Evolutionary conservation across 805 yeast genomes (phyloP).

Genomic region (Isabelozyma rhagii): DNA sequence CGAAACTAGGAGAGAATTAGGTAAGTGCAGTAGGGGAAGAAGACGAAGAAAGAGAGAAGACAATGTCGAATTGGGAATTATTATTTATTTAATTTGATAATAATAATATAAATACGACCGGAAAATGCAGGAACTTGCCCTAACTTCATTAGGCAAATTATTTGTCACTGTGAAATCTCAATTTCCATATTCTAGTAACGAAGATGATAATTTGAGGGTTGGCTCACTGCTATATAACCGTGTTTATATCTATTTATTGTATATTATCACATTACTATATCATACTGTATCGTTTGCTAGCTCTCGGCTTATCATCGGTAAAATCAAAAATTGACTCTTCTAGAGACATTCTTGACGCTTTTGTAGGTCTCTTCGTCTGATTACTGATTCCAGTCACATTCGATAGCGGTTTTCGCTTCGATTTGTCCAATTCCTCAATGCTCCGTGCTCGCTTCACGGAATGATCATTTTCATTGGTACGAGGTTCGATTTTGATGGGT

Average conservation of each 20-base stretch:
- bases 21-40: too few relatives aligned
- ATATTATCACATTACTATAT: conserved; percentile 2
- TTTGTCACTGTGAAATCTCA: too few relatives aligned
- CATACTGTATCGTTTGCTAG: conserved; percentile 1
- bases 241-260: not conserved
- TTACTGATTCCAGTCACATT: conserved; percentile 23
- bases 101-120: too few relatives aligned
- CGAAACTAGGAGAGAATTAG: too few relatives aligned
- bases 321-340: conserved; percentile 38
- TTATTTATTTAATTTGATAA: too few relatives aligned
- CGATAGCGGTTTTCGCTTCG: conserved; percentile 16
- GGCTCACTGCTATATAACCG: not conserved
- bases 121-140: too few relatives aligned
- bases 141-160: too few relatives aligned
- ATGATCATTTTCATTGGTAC: not conserved
- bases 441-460: conserved; percentile 1
- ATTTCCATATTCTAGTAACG: not conserved
- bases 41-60: too few relatives aligned
- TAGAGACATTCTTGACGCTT: not conserved
- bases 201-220: not conserved
- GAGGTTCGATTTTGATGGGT: conserved; percentile 1
- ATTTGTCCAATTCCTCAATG: not conserved
- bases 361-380: not conserved
- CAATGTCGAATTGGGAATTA: too few relatives aligned
- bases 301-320: conserved; percentile 15